Conservation (phyloP, 2,329 filamentous ascomycete genomes). For the Penicillium sp. region DNA sequence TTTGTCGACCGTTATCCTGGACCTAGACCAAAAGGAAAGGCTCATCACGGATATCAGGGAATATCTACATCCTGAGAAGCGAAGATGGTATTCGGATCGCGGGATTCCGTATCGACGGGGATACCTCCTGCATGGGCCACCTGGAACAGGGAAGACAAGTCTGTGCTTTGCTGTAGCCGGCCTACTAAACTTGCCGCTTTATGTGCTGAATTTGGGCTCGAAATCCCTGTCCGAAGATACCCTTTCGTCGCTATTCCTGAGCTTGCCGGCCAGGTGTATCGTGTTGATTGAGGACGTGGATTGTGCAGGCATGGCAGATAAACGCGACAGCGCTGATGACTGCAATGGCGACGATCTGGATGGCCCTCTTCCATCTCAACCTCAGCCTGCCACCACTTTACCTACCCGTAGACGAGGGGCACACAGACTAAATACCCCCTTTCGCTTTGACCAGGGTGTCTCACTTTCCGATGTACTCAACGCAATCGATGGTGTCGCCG, state of each 20-base stretch:
- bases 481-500: constrained; percentile 72
- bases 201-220: constrained; percentile 72
- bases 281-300: constrained; percentile 80
- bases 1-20: constrained; percentile 61
- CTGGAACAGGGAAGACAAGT: constrained; percentile 79
- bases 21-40: constrained; percentile 53
- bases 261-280: constrained; percentile 71
- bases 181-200: constrained; percentile 72
- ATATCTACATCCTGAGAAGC: constrained; percentile 57
- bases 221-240: constrained; percentile 67
- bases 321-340: constrained; percentile 24
- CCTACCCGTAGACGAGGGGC: not conserved
- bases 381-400: not conserved
- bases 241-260: constrained; percentile 66
- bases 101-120: constrained; percentile 86
- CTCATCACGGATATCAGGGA: constrained; percentile 62
- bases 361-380: not conserved
- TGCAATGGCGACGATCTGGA: not conserved
- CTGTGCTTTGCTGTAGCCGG: constrained; percentile 73
- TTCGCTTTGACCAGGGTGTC: constrained; percentile 49
- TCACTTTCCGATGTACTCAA: constrained; percentile 72
- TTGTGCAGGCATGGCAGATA: constrained; percentile 71
- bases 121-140: constrained; percentile 80
- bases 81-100: constrained; percentile 77
- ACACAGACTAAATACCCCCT: constrained; percentile 21